Base-by-base conservation (phyloP, 768 basidiomycete species). In the Boletus bicolor region DNA sequence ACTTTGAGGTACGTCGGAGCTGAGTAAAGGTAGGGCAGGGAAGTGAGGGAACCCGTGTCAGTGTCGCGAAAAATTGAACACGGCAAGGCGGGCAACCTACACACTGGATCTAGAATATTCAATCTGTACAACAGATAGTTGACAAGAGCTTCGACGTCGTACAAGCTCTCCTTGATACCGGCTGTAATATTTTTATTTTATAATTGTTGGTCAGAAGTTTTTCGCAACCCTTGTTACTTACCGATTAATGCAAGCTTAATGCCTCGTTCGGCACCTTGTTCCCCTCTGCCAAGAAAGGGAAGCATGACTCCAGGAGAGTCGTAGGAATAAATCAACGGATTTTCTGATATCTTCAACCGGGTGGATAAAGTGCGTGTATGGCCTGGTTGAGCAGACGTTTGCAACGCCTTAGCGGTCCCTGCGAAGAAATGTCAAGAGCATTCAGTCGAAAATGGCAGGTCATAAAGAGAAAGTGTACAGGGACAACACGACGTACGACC, bases 271-370 rank as follows among this genome's bases (percentile, higher is more conserved):
- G 92, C 87, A 17, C 93, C 96, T 59, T 80, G 80, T 52, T 82
- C 79, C 5, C 97, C 97, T 55, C 78, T 82, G 1, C 97, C 97
- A 32, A 98, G 80, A 74, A 89, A 98, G 11, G 94, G 93, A 42
- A 97, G 78, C 95, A 98, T 98, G 45, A 98, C 91, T 3, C 97
- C 97, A 2, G 97, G 97, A 9, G 92, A 86, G 76, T 99, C 97
- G 65, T 87, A 93, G 5, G 97, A 90, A 75, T 98, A 98, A 11
- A 97, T 87, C 8, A 84, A 75, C 3, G 94, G 93, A 52, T 86
- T 79, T 55, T 87, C 70, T 26, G 84, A 87, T 51, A 99, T 77
- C 73, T 93, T 93, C 43, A 98, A 77, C 35, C 92, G 84, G 10
- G 90, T 96, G 6, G 95, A 96, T 42, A 98, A 73, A 38, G 89